A percentile compares a stretch with the other conserved stretches of the same genome.
Conservation (phyloP, 805 yeast species). For the Blastobotrys peoriensis region DNA sequence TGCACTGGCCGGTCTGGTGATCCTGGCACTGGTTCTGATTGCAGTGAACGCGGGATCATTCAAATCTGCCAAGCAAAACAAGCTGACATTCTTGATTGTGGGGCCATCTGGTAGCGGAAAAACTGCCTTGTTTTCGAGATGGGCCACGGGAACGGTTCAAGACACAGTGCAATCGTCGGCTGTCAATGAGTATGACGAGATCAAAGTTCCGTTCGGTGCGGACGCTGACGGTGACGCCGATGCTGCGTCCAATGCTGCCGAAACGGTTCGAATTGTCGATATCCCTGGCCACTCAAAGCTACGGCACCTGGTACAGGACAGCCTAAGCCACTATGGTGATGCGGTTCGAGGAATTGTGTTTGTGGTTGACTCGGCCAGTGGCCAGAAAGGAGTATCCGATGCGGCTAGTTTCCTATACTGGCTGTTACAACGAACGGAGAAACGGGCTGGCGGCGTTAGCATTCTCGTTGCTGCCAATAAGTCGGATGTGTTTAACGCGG, state of each 20-base stretch:
- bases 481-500: slow-evolving; percentile 75
- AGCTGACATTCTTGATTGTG: slow-evolving; percentile 55
- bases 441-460: slow-evolving; percentile 62
- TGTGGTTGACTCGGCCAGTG: slow-evolving; percentile 68
- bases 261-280: slow-evolving; percentile 45
- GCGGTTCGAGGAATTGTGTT: slow-evolving; percentile 61
- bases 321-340: slow-evolving; percentile 38
- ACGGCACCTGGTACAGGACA: slow-evolving; percentile 46
- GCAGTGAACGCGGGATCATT: slow-evolving; percentile 1
- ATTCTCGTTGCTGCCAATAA: slow-evolving; percentile 78
- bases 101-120: slow-evolving; percentile 67
- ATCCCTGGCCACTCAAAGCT: slow-evolving; percentile 87
- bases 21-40: slow-evolving; percentile 5
- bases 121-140: slow-evolving; percentile 45
- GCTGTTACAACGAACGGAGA: slow-evolving; percentile 58
- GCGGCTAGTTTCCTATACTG: slow-evolving; percentile 56
- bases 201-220: slow-evolving; percentile 37
- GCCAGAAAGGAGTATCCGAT: slow-evolving; percentile 41
- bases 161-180: slow-evolving; percentile 49
- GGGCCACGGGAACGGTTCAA: slow-evolving; percentile 28
- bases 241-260: slow-evolving; percentile 35
- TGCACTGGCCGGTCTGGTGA: slow-evolving; percentile 14
- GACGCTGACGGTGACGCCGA: slow-evolving; percentile 25
- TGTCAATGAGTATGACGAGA: slow-evolving; percentile 35
- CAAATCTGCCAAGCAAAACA: slow-evolving; percentile 23